These are phyloP conservation scores for Ogataea neopini DNA, from an alignment of 805 yeast genomes.

Conservation along the genomic window DNA sequence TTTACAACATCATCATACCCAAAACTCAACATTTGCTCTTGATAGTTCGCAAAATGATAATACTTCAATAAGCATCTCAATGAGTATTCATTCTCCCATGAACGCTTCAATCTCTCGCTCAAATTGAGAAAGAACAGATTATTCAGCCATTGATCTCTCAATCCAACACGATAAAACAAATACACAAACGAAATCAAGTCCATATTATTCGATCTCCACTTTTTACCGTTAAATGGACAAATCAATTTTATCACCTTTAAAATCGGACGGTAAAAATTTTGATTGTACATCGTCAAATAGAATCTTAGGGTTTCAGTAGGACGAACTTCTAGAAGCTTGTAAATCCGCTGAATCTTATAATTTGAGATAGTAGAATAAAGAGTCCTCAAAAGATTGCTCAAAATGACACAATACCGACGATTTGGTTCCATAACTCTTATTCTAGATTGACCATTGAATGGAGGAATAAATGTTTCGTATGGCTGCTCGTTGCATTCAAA, in stretches of 20 bases:
- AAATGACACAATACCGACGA: slow-evolving; percentile 45
- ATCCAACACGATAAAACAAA: slow-evolving; percentile 65
- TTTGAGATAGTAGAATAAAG: slow-evolving; percentile 56
- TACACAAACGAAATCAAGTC: slow-evolving; percentile 87
- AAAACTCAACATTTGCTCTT: slow-evolving; percentile 49
- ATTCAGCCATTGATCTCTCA: slow-evolving; percentile 88
- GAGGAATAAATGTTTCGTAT: slow-evolving; percentile 27
- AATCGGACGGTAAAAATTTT: slow-evolving; percentile 64
- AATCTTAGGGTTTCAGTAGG: slow-evolving; percentile 64
- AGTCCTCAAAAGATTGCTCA: slow-evolving; percentile 53
- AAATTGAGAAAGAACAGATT: slow-evolving; percentile 77
- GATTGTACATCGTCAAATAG: slow-evolving; percentile 59
- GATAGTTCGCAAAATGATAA: slow-evolving; percentile 65
- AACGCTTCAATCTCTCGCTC: slow-evolving; percentile 70
- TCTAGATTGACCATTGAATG: slow-evolving; percentile 31
- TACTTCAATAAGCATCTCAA: slow-evolving; percentile 75
- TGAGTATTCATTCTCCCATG: slow-evolving; percentile 85
- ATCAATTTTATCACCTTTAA: slow-evolving; percentile 74
- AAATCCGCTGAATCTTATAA: slow-evolving; percentile 71
- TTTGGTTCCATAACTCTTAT: slow-evolving; percentile 29
- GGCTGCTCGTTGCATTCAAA: slow-evolving; percentile 18
- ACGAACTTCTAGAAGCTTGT: slow-evolving; percentile 59
- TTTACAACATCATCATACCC: slow-evolving; percentile 49
- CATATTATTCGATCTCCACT: slow-evolving; percentile 94
- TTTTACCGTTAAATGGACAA: slow-evolving; percentile 88